Evolutionary conservation across 257 asterid species (phyloP).

Genomic region (Solanum rostratum): DNA sequence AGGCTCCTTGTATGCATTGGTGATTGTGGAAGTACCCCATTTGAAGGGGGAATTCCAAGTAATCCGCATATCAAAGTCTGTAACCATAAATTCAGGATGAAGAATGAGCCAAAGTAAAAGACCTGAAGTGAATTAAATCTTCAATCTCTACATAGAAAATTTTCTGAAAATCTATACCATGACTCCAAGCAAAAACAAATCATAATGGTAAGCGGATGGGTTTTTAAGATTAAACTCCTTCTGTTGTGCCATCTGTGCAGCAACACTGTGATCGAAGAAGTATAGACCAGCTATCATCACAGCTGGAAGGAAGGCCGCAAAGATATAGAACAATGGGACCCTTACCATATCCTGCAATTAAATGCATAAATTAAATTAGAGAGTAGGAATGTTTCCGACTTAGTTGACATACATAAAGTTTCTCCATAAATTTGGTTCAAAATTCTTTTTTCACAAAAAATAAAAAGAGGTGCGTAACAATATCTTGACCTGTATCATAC

Average conservation of each 20-base stretch:
- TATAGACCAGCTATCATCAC: slow-evolving; percentile 79
- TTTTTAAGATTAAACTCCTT: slow-evolving; percentile 80
- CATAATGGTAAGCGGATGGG: slow-evolving; percentile 82
- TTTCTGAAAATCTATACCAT: slow-evolving; percentile 33
- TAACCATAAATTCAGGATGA: background rate
- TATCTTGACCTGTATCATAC: background rate
- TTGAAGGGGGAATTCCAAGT: slow-evolving; percentile 96
- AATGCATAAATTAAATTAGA: background rate
- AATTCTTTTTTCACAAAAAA: background rate
- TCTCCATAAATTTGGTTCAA: background rate
- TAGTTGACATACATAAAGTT: background rate
- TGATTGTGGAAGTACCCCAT: slow-evolving; percentile 98
- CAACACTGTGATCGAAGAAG: slow-evolving; percentile 90
- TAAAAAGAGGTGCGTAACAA: background rate
- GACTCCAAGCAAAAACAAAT: slow-evolving; percentile 62
- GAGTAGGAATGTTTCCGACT: background rate
- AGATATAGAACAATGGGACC: slow-evolving; percentile 48
- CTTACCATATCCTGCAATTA: slow-evolving; percentile 71
- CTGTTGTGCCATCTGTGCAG: slow-evolving; percentile 87
- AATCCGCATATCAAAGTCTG: slow-evolving; percentile 92
- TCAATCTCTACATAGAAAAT: background rate
- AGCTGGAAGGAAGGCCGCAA: slow-evolving; percentile 86
- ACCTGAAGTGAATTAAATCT: background rate
- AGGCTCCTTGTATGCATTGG: slow-evolving; percentile 99
- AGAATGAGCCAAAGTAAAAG: background rate